These are phyloP conservation scores for Saxispiralis lemnorum DNA, from an alignment of 495 filamentous ascomycete genomes.

Conservation along the genomic window DNA sequence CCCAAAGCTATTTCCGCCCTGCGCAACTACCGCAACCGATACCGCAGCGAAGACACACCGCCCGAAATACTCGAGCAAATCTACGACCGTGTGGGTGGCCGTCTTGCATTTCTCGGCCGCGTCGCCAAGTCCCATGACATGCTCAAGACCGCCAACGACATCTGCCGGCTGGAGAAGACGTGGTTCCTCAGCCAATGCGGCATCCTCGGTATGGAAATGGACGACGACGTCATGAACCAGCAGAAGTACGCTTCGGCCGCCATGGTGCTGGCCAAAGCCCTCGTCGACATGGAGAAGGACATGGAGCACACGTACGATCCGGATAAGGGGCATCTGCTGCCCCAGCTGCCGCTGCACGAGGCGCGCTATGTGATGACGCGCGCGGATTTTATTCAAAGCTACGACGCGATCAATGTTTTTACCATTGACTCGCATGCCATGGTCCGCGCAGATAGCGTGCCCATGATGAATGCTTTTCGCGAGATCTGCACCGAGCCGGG, in stretches of 20 bases:
- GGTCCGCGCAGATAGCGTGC: slow-evolving; percentile 85
- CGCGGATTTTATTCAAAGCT: slow-evolving; percentile 78
- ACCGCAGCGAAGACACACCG: slow-evolving; percentile 40
- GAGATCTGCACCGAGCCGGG: slow-evolving; percentile 54
- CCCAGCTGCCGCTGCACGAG: slow-evolving; percentile 63
- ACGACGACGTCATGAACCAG: slow-evolving; percentile 98
- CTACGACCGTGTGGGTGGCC: slow-evolving; percentile 70
- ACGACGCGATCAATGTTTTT: slow-evolving; percentile 89
- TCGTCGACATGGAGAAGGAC: slow-evolving; percentile 63
- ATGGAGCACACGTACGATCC: slow-evolving; percentile 45
- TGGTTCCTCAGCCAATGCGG: slow-evolving; percentile 90
- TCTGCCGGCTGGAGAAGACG: slow-evolving; percentile 65
- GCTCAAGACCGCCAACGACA: slow-evolving; percentile 56
- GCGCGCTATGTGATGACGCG: slow-evolving; percentile 88
- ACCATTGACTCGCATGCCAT: slow-evolving; percentile 76
- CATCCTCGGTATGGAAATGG: slow-evolving; percentile 84
- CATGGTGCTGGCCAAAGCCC: slow-evolving; percentile 78
- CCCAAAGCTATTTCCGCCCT: slow-evolving; percentile 57
- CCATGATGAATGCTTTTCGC: slow-evolving; percentile 84
- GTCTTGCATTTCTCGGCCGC: slow-evolving; percentile 67
- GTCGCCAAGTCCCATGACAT: slow-evolving; percentile 70
- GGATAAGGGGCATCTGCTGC: slow-evolving; percentile 56
- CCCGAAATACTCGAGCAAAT: slow-evolving; percentile 48
- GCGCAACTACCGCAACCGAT: slow-evolving; percentile 52
- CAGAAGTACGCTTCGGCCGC: slow-evolving; percentile 92